Conservation (phyloP, 768 basidiomycete species). For the Hericium coralloides region DNA sequence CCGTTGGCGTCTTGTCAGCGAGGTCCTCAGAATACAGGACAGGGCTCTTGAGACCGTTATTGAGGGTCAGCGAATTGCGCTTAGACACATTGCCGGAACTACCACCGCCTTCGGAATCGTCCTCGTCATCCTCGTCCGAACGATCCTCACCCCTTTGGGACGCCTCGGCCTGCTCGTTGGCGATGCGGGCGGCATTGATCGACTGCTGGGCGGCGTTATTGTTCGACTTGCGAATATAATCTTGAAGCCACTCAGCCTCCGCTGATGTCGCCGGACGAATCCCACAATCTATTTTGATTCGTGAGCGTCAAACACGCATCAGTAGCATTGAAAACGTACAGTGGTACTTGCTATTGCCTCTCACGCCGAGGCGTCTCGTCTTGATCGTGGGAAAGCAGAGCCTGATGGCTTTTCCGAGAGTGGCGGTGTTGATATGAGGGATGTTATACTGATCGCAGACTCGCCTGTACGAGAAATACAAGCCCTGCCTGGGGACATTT, state of each 20-base stretch:
- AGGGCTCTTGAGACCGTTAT: conserved; percentile 51
- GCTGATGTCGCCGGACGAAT: conserved; percentile 87
- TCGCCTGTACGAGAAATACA: conserved; percentile 88
- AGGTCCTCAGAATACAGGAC: conserved; percentile 51
- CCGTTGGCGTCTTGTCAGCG: conserved; percentile 83
- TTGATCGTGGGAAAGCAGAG: conserved; percentile 93
- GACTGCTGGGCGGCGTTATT: conserved; percentile 73
- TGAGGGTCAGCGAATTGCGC: conserved; percentile 62
- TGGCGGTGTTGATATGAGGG: conserved; percentile 92
- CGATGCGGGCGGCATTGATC: conserved; percentile 63
- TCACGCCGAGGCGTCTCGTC: conserved; percentile 83
- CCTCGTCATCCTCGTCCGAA: conserved; percentile 81
- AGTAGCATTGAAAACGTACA: conserved; percentile 47
- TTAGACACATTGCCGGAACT: conserved; percentile 58
- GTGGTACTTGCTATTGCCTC: conserved; percentile 96
- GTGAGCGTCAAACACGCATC: conserved; percentile 8
- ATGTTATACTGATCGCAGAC: conserved; percentile 91
- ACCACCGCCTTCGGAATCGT: conserved; percentile 64
- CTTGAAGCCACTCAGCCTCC: conserved; percentile 87
- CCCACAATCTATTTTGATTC: conserved; percentile 63
- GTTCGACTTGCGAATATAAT: conserved; percentile 87
- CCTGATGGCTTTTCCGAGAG: conserved; percentile 89
- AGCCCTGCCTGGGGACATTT: conserved; percentile 87
- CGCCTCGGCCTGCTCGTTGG: conserved; percentile 61
- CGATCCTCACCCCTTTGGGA: conserved; percentile 55